A percentile compares a stretch with the other conserved stretches of the same genome.
Evolutionary conservation across 768 basidiomycete species (phyloP).

Genomic region (Rossbeevera mucosa): DNA sequence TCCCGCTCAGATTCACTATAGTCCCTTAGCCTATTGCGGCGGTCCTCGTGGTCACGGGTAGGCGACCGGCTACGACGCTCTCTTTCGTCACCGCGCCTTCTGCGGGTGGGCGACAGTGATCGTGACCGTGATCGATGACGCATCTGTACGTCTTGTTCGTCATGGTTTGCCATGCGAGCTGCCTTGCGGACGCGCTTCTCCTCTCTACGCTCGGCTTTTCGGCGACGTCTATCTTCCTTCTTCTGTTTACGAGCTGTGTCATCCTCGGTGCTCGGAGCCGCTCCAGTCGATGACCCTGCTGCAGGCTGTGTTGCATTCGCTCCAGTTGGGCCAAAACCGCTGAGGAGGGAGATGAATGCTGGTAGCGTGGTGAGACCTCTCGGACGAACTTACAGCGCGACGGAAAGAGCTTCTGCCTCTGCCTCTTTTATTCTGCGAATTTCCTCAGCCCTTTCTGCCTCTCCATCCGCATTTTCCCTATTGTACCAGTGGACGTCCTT

Average conservation of each 20-base stretch:
- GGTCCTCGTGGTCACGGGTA: constrained; percentile 18
- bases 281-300: constrained; percentile 15
- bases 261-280: constrained; percentile 23
- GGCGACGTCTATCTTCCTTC: constrained; percentile 48
- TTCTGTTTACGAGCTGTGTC: constrained; percentile 32
- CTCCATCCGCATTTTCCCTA: constrained; percentile 48
- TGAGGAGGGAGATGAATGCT: constrained; percentile 29
- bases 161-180: constrained; percentile 37
- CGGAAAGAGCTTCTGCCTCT: constrained; percentile 82
- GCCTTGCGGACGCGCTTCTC: constrained; percentile 57
- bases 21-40: constrained; percentile 16
- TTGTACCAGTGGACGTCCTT: constrained; percentile 96
- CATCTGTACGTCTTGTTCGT: constrained; percentile 25
- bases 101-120: constrained; percentile 33
- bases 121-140: constrained; percentile 29
- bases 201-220: constrained; percentile 55
- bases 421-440: constrained; percentile 78
- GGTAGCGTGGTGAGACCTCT: not conserved
- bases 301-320: constrained; percentile 27
- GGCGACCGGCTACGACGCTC: constrained; percentile 32
- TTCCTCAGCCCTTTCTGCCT: constrained; percentile 61
- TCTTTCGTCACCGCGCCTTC: constrained; percentile 13
- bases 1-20: constrained; percentile 28
- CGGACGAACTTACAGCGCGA: constrained; percentile 57
- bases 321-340: constrained; percentile 66